phyloP scores from a whole-genome alignment of 2,329 filamentous ascomycete genomes.

The Acephala macrosclerotiorum region DNA sequence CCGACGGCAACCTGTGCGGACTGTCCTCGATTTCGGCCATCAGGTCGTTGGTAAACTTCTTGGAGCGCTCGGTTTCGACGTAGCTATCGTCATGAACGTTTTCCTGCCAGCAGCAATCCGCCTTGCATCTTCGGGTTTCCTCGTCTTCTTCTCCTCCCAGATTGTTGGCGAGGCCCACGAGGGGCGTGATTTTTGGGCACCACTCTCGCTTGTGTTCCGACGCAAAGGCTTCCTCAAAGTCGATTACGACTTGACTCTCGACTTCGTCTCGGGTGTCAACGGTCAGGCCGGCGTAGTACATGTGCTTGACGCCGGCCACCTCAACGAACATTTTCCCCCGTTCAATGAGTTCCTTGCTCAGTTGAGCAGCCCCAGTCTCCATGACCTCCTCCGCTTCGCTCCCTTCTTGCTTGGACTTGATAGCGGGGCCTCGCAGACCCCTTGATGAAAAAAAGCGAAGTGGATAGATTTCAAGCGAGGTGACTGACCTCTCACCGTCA shows the following conservation, averaged over 20 bases:
- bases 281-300: conserved; percentile 43
- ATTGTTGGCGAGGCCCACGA: too few relatives aligned
- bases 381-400: not conserved
- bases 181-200: not conserved
- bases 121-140: too few relatives aligned
- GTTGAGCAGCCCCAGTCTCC: not conserved
- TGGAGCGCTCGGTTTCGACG: not conserved
- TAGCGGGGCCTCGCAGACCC: not conserved
- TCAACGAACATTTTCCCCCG: not conserved
- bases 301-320: conserved; percentile 30
- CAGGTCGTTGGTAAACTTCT: not conserved
- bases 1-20: not conserved
- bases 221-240: conserved; percentile 42
- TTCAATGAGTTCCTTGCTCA: not conserved
- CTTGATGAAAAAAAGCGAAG: too few relatives aligned
- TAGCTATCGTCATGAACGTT: not conserved
- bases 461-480: conserved; percentile 40
- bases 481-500: conserved; percentile 39
- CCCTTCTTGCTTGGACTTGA: not conserved
- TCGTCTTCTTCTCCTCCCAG: too few relatives aligned
- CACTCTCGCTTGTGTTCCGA: conserved; percentile 7
- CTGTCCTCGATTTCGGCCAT: not conserved
- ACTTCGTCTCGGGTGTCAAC: conserved; percentile 39
- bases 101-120: not conserved
- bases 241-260: conserved; percentile 45